These are phyloP conservation scores for Paraphaeosphaeria sporulosa DNA, from an alignment of 2,329 filamentous ascomycete species.

Conservation along the genomic window DNA sequence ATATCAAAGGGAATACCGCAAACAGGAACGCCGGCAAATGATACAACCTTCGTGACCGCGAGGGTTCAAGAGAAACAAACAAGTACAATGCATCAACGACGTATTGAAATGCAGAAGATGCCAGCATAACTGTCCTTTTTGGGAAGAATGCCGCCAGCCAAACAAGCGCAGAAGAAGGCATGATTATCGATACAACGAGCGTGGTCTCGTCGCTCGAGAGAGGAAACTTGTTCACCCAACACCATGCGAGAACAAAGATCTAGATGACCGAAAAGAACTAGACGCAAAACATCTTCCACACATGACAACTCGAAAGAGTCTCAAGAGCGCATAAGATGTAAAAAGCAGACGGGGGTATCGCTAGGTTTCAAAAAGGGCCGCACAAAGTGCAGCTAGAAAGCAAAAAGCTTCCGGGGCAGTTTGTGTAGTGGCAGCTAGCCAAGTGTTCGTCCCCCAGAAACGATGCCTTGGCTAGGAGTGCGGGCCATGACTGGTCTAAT, in stretches of 20 bases:
- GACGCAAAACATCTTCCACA: conserved; percentile 8
- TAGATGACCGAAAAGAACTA: conserved; percentile 19
- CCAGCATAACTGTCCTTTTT: conserved; percentile 41
- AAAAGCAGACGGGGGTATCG: conserved; percentile 47
- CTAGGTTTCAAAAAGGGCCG: conserved; percentile 20
- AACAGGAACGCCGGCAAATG: conserved; percentile 33
- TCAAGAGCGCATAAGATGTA: conserved; percentile 20
- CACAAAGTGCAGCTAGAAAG: conserved; percentile 5
- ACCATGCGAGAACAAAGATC: conserved; percentile 38
- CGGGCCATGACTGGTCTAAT: conserved; percentile 42
- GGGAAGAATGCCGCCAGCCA: conserved; percentile 33
- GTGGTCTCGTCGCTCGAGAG: conserved; percentile 34
- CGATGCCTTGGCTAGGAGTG: conserved; percentile 49
- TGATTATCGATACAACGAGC: conserved; percentile 42
- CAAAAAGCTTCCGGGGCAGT: background rate
- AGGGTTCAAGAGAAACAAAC: conserved; percentile 17
- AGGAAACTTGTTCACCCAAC: conserved; percentile 33
- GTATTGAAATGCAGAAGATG: conserved; percentile 32
- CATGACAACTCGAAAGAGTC: background rate
- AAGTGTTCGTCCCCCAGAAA: conserved; percentile 48
- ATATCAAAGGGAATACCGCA: conserved; percentile 14
- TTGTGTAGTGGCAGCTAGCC: conserved; percentile 32
- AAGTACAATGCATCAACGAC: conserved; percentile 13
- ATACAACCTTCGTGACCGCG: conserved; percentile 30
- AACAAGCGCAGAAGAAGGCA: conserved; percentile 20